Evolutionary conservation across 192 early-diverging fungal genomes (phyloP), one percentile per base, ranked within the genome.

Genomic region (Thoreauomyces humboldtii): DNA sequence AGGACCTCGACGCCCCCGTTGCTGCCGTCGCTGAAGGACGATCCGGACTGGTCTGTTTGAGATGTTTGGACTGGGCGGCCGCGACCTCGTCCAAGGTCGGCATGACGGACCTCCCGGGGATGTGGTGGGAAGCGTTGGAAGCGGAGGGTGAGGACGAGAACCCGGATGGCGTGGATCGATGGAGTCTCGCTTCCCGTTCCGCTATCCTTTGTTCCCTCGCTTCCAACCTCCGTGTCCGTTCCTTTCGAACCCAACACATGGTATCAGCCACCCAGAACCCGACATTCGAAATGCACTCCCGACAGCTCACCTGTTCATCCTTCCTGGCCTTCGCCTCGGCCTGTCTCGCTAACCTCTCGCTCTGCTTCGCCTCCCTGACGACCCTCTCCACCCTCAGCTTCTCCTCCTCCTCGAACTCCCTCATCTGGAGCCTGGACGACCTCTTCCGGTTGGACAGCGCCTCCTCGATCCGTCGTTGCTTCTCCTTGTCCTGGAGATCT

Each of bases 361-460:
- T 65, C 41, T 59, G 63, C 65, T 63, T 69, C 43, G 63, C 55
- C 42, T 67, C 62, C 72, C 60, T 55, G 15, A 66, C 42, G 31
- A 59, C 27, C 58, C 48, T 21, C 53, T 62, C 63, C 42, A 68
- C 72, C 17, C 67, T 46, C 25, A 77, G 72, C 32, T 69, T 66
- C 58, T 86, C 86, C 61, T 78, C 65, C 46, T 77, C 58, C 27
- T 86, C 86, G 28, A 88, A 38, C 46, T 86, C 82, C 15, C 75
- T 67, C 48, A 86, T 70, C 52, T 85, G 75, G 22, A 88, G 76
- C 44, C 87, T 78, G 22, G 84, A 82, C 19, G 83, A 85, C 37
- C 87, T 44, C 52, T 88, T 89, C 32, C 85, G 80, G 34, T 83
- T 76, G n/a, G 65, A 42, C 15, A 84, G 52, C 2, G 85, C 85